phyloP scores from a whole-genome alignment of 2,329 filamentous ascomycete genomes.

The Xylariaceae sp. region DNA sequence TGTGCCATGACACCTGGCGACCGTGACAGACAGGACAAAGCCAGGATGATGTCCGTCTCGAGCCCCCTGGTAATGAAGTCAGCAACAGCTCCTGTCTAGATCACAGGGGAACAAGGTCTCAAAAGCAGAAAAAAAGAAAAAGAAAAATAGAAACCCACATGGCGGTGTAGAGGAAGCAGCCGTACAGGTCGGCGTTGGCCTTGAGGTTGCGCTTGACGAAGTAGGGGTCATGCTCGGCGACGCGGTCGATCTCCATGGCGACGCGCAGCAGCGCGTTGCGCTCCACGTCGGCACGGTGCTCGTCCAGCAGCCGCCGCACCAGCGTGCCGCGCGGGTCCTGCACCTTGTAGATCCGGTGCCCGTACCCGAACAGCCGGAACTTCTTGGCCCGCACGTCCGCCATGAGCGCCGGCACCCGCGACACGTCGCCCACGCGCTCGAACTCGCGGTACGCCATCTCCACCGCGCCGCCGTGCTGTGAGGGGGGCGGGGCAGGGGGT shows the following conservation, averaged over 20 bases:
- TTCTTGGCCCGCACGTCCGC: not conserved
- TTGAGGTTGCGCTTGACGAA: conserved; percentile 25
- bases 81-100: too few species aligned
- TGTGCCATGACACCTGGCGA: not conserved
- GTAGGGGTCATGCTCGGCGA: conserved; percentile 23
- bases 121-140: too few species aligned
- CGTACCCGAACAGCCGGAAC: not conserved
- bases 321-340: not conserved
- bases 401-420: not conserved
- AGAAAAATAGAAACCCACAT: too few species aligned
- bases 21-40: not conserved
- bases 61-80: too few species aligned
- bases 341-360: not conserved
- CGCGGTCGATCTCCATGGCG: conserved; percentile 25
- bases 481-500: too few species aligned
- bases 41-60: not conserved
- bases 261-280: conserved; percentile 23
- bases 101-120: too few species aligned
- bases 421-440: not conserved
- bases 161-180: conserved; percentile 2
- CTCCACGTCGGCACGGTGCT: too few species aligned
- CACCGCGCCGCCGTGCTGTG: not conserved
- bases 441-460: not conserved
- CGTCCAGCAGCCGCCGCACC: not conserved
- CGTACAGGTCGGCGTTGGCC: conserved; percentile 32